phyloP scores from a whole-genome alignment of 495 filamentous ascomycete genomes.

The Cercophora sp. region DNA sequence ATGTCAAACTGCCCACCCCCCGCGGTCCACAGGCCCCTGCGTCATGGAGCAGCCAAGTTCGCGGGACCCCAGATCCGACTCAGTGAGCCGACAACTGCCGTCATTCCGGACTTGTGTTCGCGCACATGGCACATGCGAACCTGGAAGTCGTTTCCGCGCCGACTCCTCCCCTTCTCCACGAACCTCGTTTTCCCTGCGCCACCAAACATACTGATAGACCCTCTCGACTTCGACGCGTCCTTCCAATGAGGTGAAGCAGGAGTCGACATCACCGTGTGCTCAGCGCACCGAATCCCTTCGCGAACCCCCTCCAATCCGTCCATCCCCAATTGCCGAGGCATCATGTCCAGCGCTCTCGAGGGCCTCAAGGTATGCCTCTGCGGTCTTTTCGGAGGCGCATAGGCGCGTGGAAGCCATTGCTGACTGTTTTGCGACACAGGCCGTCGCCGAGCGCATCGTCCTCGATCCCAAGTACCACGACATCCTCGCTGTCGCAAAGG shows the following conservation, averaged over 20 bases:
- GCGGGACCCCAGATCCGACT: constrained; percentile 12
- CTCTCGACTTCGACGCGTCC: not conserved
- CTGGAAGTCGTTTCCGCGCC: constrained; percentile 1
- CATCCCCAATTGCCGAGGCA: constrained; percentile 31
- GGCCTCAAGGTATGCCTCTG: constrained; percentile 31
- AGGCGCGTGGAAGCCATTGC: not conserved
- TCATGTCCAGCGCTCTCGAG: constrained; percentile 30
- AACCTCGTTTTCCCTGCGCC: not conserved
- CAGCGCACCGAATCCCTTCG: constrained; percentile 17
- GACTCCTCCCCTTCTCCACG: not conserved
- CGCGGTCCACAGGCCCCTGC: no score
- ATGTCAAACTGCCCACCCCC: no score
- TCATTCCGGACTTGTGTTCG: no score
- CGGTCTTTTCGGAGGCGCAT: not conserved
- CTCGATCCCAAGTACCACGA: constrained; percentile 81
- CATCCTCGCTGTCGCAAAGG: constrained; percentile 78
- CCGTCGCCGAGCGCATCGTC: constrained; percentile 61
- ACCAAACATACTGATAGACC: not conserved
- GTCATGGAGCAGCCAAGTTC: not conserved
- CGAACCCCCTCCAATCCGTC: not conserved
- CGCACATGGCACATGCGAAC: no score
- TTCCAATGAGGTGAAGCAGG: constrained; percentile 13
- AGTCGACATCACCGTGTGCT: constrained; percentile 12
- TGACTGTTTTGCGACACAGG: constrained; percentile 26
- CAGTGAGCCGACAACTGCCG: constrained; percentile 28